Conservation (phyloP, 192 early-diverging fungal species). For the Geranomyces michiganensis region DNA sequence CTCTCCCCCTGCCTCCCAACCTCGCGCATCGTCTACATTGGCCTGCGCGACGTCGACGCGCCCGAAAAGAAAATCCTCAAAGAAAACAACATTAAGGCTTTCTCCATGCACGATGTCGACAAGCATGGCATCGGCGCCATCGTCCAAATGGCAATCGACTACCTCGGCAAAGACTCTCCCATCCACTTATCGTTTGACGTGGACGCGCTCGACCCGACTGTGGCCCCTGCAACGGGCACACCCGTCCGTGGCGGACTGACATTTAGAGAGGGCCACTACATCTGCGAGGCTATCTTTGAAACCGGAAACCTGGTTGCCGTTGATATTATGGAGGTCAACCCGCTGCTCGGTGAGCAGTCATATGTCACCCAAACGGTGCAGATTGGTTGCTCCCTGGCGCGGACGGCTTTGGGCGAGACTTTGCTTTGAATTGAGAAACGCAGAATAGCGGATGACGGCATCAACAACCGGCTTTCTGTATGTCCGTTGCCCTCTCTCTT, state of each 20-base stretch:
- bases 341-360: conserved; percentile 70
- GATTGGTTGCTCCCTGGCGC: conserved; percentile 82
- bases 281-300: conserved; percentile 87
- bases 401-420: conserved; percentile 83
- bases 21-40: conserved; percentile 91
- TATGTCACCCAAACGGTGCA: conserved; percentile 79
- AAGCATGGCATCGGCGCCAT: conserved; percentile 89
- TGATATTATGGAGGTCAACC: conserved; percentile 97
- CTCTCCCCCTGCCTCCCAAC: conserved; percentile 72
- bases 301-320: conserved; percentile 85
- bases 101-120: conserved; percentile 96
- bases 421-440: conserved; percentile 69
- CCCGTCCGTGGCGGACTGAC: conserved; percentile 93
- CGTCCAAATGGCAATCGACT: conserved; percentile 89
- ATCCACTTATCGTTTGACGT: conserved; percentile 95
- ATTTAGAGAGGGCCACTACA: conserved; percentile 97
- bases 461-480: too few relatives aligned
- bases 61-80: conserved; percentile 84
- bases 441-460: too few relatives aligned
- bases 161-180: conserved; percentile 74
- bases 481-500: too few relatives aligned
- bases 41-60: conserved; percentile 89
- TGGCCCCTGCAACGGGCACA: conserved; percentile 93
- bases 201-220: conserved; percentile 91
- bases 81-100: conserved; percentile 86